Conservation (phyloP, 2,329 filamentous ascomycete species). For the Colletotrichum tanaceti region DNA sequence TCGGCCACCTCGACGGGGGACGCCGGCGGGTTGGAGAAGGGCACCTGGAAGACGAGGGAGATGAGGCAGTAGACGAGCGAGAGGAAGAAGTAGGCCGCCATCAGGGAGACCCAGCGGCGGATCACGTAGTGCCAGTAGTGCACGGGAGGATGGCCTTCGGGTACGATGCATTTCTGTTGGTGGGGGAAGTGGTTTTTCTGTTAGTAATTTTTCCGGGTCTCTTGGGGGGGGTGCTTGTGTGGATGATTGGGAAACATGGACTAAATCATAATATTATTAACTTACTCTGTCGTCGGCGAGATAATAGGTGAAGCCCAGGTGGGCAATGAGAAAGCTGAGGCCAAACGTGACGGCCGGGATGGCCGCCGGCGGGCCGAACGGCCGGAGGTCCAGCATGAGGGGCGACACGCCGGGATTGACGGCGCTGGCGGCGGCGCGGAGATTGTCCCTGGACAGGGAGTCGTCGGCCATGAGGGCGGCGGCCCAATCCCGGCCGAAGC, state of each 20-base stretch:
- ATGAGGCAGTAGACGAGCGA: conserved; percentile 26
- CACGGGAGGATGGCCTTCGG: conserved; percentile 29
- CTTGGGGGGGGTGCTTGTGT: not conserved
- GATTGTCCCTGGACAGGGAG: conserved; percentile 12
- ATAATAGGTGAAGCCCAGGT: conserved; percentile 30
- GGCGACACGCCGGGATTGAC: conserved; percentile 28
- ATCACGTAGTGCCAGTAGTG: conserved; percentile 36
- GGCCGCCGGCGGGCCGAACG: conserved; percentile 26
- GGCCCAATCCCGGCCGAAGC: conserved; percentile 20
- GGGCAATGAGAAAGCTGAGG: conserved; percentile 25
- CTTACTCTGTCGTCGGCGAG: conserved; percentile 27
- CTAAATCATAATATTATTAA: no score
- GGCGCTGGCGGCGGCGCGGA: conserved; percentile 20
- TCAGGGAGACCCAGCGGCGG: conserved; percentile 21
- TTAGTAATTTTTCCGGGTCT: not conserved
- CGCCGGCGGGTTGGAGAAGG: conserved; percentile 26
- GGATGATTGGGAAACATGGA: no score
- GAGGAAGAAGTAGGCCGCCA: conserved; percentile 26
- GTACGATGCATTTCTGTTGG: conserved; percentile 28
- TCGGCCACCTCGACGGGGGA: conserved; percentile 12
- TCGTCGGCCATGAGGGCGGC: conserved; percentile 22
- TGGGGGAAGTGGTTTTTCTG: not conserved
- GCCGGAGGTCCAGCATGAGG: conserved; percentile 28
- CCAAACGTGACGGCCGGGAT: conserved; percentile 27
- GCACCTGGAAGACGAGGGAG: conserved; percentile 26